Conservation (phyloP, 768 basidiomycete species). For the Pulveroboletus sp. region DNA sequence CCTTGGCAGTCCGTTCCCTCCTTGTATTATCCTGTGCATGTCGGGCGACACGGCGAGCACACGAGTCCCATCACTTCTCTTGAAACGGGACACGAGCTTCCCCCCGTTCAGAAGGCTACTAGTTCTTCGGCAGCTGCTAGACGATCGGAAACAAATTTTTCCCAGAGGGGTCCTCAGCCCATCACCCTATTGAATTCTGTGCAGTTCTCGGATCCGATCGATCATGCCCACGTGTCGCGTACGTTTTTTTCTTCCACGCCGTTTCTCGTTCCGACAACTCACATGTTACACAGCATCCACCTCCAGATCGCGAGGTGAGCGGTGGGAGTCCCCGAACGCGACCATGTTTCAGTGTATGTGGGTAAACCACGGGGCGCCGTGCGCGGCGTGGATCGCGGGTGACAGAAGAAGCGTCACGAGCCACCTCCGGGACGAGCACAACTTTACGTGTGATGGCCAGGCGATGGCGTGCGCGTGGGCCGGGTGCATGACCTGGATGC, state of each 20-base stretch:
- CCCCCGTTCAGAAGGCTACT: background rate
- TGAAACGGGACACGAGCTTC: background rate
- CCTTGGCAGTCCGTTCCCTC: conserved; percentile 1
- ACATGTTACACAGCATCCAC: conserved; percentile 9
- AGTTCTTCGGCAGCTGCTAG: background rate
- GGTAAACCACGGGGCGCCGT: conserved; percentile 8
- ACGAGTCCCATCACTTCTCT: background rate
- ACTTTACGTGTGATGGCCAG: conserved; percentile 18
- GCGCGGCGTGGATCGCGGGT: conserved; percentile 14
- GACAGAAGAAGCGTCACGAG: conserved; percentile 17
- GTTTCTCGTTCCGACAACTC: background rate
- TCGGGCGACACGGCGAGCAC: background rate
- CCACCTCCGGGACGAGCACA: conserved; percentile 21
- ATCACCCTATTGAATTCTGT: background rate
- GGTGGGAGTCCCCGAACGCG: conserved; percentile 1
- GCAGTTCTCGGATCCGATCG: background rate
- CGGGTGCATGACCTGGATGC: conserved; percentile 12
- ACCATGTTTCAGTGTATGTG: conserved; percentile 22
- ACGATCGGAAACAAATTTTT: background rate
- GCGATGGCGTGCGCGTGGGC: conserved; percentile 16
- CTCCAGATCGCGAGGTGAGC: conserved; percentile 8
- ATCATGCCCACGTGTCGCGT: conserved; percentile 12
- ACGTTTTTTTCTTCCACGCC: conserved; percentile 1
- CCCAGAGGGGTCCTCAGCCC: background rate
- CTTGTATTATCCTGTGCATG: conserved; percentile 3